Evolutionary conservation across 352 stramenopile species (phyloP).

Genomic region (Globisporangium polare): DNA sequence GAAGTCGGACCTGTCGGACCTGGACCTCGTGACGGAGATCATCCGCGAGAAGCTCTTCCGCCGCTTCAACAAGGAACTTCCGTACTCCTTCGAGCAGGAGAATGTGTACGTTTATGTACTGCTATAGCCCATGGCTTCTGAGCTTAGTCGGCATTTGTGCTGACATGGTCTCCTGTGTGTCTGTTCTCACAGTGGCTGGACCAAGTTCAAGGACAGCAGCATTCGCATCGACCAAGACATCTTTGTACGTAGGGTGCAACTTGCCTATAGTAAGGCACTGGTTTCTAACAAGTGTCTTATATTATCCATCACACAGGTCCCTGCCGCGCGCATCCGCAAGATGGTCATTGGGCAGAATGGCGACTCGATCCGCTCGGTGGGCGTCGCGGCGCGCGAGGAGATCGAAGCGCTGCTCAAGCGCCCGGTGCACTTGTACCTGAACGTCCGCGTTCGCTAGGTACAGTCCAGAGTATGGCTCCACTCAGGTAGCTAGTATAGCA

Average conservation of each 20-base stretch:
- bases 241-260: constrained; percentile 52
- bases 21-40: constrained; percentile 85
- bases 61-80: constrained; percentile 86
- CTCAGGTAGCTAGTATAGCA: too few species aligned
- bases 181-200: constrained; percentile 53
- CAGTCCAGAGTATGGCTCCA: too few species aligned
- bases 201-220: constrained; percentile 82
- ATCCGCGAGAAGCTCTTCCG: constrained; percentile 86
- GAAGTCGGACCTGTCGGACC: constrained; percentile 76
- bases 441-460: constrained; percentile 63
- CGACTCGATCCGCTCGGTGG: constrained; percentile 69
- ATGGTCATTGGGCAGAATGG: constrained; percentile 81
- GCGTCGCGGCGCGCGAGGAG: constrained; percentile 66
- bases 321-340: constrained; percentile 65
- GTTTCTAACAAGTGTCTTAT: not conserved
- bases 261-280: not conserved
- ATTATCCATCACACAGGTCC: constrained; percentile 32
- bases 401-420: constrained; percentile 71
- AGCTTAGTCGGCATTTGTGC: not conserved
- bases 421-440: constrained; percentile 81
- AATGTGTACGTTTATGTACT: constrained; percentile 39
- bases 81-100: constrained; percentile 80
- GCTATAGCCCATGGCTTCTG: too few species aligned
- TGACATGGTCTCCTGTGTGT: not conserved
- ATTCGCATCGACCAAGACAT: constrained; percentile 87